These are phyloP conservation scores for Thraustochytrium sp. DNA, from an alignment of 352 stramenopile genomes.

Conservation along the genomic window DNA sequence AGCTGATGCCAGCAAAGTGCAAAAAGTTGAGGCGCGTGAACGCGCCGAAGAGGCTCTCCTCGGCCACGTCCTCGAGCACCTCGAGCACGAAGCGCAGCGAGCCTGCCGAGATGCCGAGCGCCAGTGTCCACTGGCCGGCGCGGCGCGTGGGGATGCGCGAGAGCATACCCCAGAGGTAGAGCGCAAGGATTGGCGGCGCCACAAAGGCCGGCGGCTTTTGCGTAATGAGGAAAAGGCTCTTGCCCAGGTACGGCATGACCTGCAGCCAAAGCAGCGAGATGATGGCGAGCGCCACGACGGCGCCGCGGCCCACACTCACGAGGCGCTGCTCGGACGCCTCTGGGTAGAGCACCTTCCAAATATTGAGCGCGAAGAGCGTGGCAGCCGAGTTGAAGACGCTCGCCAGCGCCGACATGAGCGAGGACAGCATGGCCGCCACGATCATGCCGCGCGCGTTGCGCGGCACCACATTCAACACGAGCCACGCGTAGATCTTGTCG, in stretches of 20 bases:
- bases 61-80: neutral
- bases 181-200: neutral
- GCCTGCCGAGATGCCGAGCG: neutral
- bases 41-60: constrained; percentile 26
- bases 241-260: constrained; percentile 57
- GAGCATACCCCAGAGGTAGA: constrained; percentile 29
- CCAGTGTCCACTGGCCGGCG: neutral
- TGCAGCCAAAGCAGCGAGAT: constrained; percentile 64
- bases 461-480: constrained; percentile 58
- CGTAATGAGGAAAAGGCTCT: constrained; percentile 56
- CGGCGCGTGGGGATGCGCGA: neutral
- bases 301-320: constrained; percentile 55
- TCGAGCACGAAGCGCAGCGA: neutral
- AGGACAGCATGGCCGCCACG: constrained; percentile 58
- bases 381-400: constrained; percentile 50
- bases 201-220: constrained; percentile 17
- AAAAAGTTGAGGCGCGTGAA: constrained; percentile 70
- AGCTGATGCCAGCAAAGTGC: constrained; percentile 62
- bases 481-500: constrained; percentile 53
- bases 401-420: constrained; percentile 54
- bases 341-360: neutral
- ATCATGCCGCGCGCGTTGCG: constrained; percentile 60
- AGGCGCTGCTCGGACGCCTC: neutral
- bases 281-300: constrained; percentile 56
- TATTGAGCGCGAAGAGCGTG: constrained; percentile 1